These are phyloP conservation scores for Linum tenue DNA, from an alignment of 345 rosid genomes.

Conservation along the genomic window DNA sequence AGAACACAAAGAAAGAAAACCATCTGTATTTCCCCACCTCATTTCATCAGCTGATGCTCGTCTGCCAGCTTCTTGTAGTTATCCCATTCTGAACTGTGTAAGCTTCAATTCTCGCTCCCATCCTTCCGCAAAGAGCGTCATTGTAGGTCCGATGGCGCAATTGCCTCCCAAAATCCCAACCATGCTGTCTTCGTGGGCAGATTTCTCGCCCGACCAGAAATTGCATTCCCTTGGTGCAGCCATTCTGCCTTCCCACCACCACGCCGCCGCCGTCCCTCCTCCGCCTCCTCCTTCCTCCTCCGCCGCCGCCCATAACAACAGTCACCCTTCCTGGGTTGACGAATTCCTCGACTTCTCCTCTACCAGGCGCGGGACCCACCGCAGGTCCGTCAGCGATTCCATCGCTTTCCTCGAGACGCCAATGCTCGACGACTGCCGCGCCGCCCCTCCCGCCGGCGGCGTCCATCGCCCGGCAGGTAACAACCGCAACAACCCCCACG, in stretches of 20 bases:
- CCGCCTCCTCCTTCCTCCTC: background rate
- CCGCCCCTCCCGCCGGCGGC: background rate
- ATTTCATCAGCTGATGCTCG: too few relatives aligned
- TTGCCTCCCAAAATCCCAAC: slow-evolving; percentile 90
- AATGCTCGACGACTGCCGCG: slow-evolving; percentile 17
- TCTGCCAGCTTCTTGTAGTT: too few relatives aligned
- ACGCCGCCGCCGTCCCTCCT: slow-evolving; percentile 9
- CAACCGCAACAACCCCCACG: slow-evolving; percentile 3
- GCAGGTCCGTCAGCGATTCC: slow-evolving; percentile 29
- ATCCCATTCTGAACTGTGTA: too few relatives aligned
- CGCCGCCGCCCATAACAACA: background rate
- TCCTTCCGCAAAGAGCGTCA: background rate
- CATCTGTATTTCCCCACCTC: too few relatives aligned
- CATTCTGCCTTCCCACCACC: slow-evolving; percentile 2
- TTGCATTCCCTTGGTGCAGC: slow-evolving; percentile 16
- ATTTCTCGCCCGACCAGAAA: slow-evolving; percentile 37
- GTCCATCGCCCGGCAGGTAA: slow-evolving; percentile 1
- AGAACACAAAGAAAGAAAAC: too few relatives aligned
- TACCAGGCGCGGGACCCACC: slow-evolving; percentile 21
- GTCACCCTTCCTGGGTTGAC: slow-evolving; percentile 23
- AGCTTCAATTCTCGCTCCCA: background rate
- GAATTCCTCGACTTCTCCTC: slow-evolving; percentile 31
- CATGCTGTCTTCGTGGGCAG: slow-evolving; percentile 66
- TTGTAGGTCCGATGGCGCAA: slow-evolving; percentile 50
- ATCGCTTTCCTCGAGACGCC: slow-evolving; percentile 26